These are phyloP conservation scores for Tolypocladium sp. DNA, from an alignment of 2,329 filamentous ascomycete genomes.

Conservation along the genomic window DNA sequence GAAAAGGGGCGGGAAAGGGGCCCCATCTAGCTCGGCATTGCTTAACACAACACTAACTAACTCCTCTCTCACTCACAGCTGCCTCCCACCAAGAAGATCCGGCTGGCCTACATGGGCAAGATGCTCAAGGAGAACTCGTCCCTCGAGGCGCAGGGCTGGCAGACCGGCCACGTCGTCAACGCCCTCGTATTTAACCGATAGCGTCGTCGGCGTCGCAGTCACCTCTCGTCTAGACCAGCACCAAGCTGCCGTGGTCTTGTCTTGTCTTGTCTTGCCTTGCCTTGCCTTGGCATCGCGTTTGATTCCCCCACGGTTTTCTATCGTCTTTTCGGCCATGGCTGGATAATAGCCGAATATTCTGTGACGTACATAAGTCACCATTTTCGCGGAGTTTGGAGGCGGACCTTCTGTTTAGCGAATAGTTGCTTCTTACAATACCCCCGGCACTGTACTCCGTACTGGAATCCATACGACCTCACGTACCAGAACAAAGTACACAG, in stretches of 20 bases:
- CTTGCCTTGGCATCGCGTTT: not conserved
- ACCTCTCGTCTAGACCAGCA: not conserved
- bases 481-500: not conserved
- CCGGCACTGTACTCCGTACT: not conserved
- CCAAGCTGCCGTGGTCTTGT: not conserved
- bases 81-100: slow-evolving; percentile 47
- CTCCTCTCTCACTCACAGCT: slow-evolving; percentile 34
- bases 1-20: not conserved
- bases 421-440: not conserved
- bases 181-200: slow-evolving; percentile 56
- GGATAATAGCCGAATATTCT: not conserved
- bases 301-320: not conserved
- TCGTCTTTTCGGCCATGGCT: not conserved
- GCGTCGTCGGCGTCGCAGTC: slow-evolving; percentile 2
- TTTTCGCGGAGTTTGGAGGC: not conserved
- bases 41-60: not conserved
- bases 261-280: not conserved
- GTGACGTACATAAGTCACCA: not conserved
- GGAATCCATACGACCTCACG: not conserved
- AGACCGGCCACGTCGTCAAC: slow-evolving; percentile 65
- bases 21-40: not conserved
- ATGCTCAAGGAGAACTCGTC: slow-evolving; percentile 61
- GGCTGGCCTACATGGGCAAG: slow-evolving; percentile 73
- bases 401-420: not conserved
- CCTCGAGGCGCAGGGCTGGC: slow-evolving; percentile 65